These are phyloP conservation scores for Diatrype stigma DNA, from an alignment of 2,329 filamentous ascomycete genomes.

Conservation along the genomic window DNA sequence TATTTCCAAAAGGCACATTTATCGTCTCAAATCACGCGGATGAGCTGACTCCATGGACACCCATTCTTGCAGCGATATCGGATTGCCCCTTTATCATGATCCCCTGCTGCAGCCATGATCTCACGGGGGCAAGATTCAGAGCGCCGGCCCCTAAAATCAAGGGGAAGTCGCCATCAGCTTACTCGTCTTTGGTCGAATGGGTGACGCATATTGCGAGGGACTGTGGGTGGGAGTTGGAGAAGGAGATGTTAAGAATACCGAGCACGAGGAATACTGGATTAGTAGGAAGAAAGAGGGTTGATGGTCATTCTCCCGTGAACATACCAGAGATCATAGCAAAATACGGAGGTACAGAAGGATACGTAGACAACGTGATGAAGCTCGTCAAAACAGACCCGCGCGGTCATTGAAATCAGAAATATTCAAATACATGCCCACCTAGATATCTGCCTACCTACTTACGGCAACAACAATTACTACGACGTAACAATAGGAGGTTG, in stretches of 20 bases:
- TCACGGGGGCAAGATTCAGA: constrained; percentile 71
- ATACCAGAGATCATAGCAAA: constrained; percentile 41
- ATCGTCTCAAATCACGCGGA: constrained; percentile 97
- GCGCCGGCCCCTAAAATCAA: constrained; percentile 53
- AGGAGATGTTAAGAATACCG: constrained; percentile 83
- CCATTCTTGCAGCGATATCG: constrained; percentile 74
- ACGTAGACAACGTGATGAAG: constrained; percentile 55
- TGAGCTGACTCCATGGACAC: constrained; percentile 94
- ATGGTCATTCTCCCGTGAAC: constrained; percentile 29
- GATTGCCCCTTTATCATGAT: constrained; percentile 84
- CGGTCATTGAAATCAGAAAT: constrained; percentile 32
- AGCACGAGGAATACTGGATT: constrained; percentile 85
- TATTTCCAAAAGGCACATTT: constrained; percentile 73
- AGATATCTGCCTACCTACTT: too few species aligned
- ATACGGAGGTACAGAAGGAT: constrained; percentile 55
- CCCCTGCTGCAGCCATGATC: constrained; percentile 88
- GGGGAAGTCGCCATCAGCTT: constrained; percentile 60
- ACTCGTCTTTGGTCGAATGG: constrained; percentile 80
- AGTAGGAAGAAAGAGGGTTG: constrained; percentile 55
- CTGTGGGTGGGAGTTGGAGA: constrained; percentile 73
- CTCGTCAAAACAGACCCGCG: constrained; percentile 49
- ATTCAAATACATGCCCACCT: too few species aligned
- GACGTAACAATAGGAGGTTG: neutral
- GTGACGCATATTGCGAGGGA: constrained; percentile 64
- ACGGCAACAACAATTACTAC: too few species aligned